phyloP scores from a whole-genome alignment of 2,329 filamentous ascomycete species.

The Aspergillus sp. region DNA sequence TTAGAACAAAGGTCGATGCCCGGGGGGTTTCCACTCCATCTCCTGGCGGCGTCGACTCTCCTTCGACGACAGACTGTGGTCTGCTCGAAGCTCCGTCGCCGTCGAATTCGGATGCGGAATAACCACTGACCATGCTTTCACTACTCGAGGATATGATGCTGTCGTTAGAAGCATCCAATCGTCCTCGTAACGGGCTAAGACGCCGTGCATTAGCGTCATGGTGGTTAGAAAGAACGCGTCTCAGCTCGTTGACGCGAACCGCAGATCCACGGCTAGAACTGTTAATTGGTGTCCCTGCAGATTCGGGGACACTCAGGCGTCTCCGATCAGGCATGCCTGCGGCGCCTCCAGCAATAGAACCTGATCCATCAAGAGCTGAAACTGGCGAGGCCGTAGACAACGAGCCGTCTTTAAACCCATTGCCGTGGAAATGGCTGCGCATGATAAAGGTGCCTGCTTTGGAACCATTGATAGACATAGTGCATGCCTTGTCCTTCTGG shows the following conservation, averaged over 20 bases:
- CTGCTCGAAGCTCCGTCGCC: slow-evolving; percentile 21
- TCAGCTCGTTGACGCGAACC: slow-evolving; percentile 43
- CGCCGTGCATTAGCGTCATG: slow-evolving; percentile 28
- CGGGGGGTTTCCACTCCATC: slow-evolving; percentile 29
- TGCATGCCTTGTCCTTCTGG: slow-evolving; percentile 60
- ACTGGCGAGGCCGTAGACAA: slow-evolving; percentile 19
- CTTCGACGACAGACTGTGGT: slow-evolving; percentile 21
- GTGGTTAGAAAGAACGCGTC: slow-evolving; percentile 40
- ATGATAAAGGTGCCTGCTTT: slow-evolving; percentile 50
- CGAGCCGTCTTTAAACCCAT: slow-evolving; percentile 26
- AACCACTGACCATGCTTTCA: slow-evolving; percentile 41
- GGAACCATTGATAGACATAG: slow-evolving; percentile 70
- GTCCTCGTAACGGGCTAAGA: slow-evolving; percentile 39
- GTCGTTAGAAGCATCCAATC: slow-evolving; percentile 24
- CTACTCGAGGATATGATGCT: slow-evolving; percentile 36
- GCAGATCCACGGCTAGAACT: slow-evolving; percentile 39
- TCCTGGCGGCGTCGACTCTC: slow-evolving; percentile 11
- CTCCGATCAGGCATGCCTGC: slow-evolving; percentile 24
- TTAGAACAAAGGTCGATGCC: slow-evolving; percentile 16
- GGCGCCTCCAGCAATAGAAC: slow-evolving; percentile 5
- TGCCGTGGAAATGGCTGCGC: slow-evolving; percentile 23
- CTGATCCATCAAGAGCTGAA: slow-evolving; percentile 14
- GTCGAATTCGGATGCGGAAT: slow-evolving; percentile 31
- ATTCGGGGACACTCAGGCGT: slow-evolving; percentile 33
- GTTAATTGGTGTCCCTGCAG: slow-evolving; percentile 25